Evolutionary conservation across 2,329 filamentous ascomycete species (phyloP).

Genomic region (Cadophora sp.): DNA sequence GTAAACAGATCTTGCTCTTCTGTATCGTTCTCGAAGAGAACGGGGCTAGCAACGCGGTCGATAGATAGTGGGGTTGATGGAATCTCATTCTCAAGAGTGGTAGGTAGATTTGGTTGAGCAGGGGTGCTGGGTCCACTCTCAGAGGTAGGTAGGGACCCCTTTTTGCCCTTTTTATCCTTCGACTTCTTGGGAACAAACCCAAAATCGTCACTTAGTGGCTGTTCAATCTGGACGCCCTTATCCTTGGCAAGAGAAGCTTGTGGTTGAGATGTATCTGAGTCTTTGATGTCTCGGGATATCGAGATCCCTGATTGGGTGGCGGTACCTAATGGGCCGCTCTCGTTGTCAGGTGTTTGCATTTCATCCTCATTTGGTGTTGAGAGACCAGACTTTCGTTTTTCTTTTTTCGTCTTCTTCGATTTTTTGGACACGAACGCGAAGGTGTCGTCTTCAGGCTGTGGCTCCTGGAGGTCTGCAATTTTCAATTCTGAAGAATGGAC

Average conservation of each 20-base stretch:
- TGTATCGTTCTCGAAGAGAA: constrained; percentile 17
- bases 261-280: not conserved
- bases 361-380: constrained; percentile 16
- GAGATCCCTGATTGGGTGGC: not conserved
- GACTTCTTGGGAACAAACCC: constrained; percentile 33
- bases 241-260: not conserved
- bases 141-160: constrained; percentile 26
- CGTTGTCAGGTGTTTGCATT: not conserved
- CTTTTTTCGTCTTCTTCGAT: constrained; percentile 40
- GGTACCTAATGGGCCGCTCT: not conserved
- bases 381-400: constrained; percentile 25
- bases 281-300: not conserved
- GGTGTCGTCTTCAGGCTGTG: constrained; percentile 19
- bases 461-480: constrained; percentile 19
- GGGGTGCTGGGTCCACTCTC: constrained; percentile 27
- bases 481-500: not conserved
- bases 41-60: constrained; percentile 24
- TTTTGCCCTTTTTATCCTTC: constrained; percentile 39
- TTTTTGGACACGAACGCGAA: constrained; percentile 32
- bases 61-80: not conserved
- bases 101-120: not conserved
- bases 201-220: constrained; percentile 23
- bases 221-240: constrained; percentile 23
- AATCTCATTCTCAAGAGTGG: constrained; percentile 5
- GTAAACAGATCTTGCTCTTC: constrained; percentile 19